Percentiles rank a stretch among this genome's conserved stretches.
Conservation (phyloP, 139 green algal species). For the Micractinium conductrix region DNA sequence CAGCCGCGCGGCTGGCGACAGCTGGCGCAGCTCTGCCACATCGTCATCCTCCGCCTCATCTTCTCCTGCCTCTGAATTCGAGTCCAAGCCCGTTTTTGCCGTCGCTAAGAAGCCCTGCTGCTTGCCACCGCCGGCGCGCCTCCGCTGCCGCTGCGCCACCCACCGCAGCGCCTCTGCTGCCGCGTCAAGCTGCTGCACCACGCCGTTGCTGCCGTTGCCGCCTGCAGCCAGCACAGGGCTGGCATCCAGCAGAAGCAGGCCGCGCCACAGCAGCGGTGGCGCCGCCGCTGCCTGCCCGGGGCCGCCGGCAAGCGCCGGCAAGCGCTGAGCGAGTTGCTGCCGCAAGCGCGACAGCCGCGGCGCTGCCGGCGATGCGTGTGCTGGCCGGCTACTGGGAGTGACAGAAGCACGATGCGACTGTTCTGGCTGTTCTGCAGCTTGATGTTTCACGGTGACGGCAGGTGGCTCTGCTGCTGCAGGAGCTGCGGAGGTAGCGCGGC, state of each 20-base stretch:
- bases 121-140: background rate
- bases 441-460: too few species aligned
- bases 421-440: too few species aligned
- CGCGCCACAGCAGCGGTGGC: conserved; percentile 8
- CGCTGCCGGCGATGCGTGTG: background rate
- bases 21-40: conserved; percentile 1
- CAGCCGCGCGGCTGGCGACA: background rate
- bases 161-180: background rate
- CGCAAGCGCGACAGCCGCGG: background rate
- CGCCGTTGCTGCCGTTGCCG: too few species aligned
- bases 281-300: background rate
- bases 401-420: too few species aligned
- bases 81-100: too few species aligned
- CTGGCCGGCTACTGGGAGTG: too few species aligned
- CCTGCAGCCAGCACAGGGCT: background rate
- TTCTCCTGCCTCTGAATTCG: background rate
- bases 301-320: background rate
- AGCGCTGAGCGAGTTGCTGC: background rate
- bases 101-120: background rate
- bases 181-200: conserved; percentile 1
- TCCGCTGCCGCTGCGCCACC: background rate
- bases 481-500: too few species aligned
- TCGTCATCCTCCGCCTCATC: conserved; percentile 15
- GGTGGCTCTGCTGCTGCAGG: too few species aligned
- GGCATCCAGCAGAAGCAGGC: conserved; percentile 12